Conservation (phyloP, 345 rosid genomes). For the Eucalyptus virginea region DNA sequence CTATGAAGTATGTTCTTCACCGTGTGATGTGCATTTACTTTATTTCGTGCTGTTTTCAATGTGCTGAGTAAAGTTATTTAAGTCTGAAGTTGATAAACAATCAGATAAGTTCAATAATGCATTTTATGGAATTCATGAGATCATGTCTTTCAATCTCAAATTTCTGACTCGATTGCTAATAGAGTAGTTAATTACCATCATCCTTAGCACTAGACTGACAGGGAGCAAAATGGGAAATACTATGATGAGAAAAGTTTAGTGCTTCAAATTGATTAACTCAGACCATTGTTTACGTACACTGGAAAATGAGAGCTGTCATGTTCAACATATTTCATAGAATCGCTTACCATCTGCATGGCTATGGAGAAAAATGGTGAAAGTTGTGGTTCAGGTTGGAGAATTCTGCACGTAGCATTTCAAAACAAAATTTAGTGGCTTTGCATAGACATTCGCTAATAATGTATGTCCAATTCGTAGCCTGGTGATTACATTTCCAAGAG, state of each 20-base stretch:
- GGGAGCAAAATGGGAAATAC: background rate
- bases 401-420: background rate
- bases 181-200: background rate
- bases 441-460: background rate
- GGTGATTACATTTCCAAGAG: background rate
- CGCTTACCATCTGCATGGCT: background rate
- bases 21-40: background rate
- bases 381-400: background rate
- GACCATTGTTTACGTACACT: background rate
- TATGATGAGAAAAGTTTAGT: background rate
- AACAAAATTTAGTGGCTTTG: background rate
- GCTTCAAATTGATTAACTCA: background rate
- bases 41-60: background rate
- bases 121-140: background rate
- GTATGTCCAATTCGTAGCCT: background rate
- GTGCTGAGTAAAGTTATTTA: background rate
- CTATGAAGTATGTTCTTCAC: conserved; percentile 41
- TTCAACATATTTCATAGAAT: background rate
- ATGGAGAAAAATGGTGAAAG: background rate
- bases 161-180: background rate
- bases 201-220: background rate
- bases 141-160: background rate
- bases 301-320: background rate
- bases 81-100: background rate
- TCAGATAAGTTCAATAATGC: background rate